Conservation (phyloP, 768 basidiomycete genomes). For the Lyophyllum atratum region DNA sequence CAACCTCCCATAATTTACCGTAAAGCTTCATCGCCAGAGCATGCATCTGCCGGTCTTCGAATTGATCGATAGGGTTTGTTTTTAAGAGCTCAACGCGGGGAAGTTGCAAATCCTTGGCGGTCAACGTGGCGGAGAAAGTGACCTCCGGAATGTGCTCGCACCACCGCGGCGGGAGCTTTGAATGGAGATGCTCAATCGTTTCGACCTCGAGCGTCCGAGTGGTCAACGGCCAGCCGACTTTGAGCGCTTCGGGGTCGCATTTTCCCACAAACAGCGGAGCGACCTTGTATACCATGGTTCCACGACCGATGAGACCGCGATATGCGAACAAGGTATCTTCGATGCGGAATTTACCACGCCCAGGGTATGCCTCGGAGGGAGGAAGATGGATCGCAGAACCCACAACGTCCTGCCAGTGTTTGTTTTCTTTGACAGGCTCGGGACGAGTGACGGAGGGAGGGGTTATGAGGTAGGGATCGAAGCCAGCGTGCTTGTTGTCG, state of each 20-base stretch:
- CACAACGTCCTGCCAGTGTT: neutral
- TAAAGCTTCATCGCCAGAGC: slow-evolving; percentile 17
- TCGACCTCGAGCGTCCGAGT: slow-evolving; percentile 12
- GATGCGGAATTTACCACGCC: neutral
- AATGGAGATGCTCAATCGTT: slow-evolving; percentile 6
- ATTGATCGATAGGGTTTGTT: neutral
- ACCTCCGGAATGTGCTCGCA: slow-evolving; percentile 17
- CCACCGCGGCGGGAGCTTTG: slow-evolving; percentile 12
- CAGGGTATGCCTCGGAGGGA: neutral
- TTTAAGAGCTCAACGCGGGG: slow-evolving; percentile 11
- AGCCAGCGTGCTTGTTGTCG: slow-evolving; percentile 12
- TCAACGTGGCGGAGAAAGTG: neutral
- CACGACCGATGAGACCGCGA: slow-evolving; percentile 18
- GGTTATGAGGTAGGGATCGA: slow-evolving; percentile 8
- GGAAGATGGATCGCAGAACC: neutral
- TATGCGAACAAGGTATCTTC: slow-evolving; percentile 12
- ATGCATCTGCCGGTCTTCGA: slow-evolving; percentile 5
- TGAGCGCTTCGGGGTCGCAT: slow-evolving; percentile 5
- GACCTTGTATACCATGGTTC: slow-evolving; percentile 19
- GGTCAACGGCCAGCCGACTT: slow-evolving; percentile 16
- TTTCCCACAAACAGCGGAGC: neutral
- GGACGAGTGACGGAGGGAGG: neutral
- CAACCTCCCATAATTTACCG: slow-evolving; percentile 22
- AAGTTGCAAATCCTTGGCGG: slow-evolving; percentile 1
- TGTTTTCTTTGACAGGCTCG: neutral